These are phyloP conservation scores for Oryza australiensis DNA, from an alignment of 176 grass and related monocot species.

Conservation along the genomic window DNA sequence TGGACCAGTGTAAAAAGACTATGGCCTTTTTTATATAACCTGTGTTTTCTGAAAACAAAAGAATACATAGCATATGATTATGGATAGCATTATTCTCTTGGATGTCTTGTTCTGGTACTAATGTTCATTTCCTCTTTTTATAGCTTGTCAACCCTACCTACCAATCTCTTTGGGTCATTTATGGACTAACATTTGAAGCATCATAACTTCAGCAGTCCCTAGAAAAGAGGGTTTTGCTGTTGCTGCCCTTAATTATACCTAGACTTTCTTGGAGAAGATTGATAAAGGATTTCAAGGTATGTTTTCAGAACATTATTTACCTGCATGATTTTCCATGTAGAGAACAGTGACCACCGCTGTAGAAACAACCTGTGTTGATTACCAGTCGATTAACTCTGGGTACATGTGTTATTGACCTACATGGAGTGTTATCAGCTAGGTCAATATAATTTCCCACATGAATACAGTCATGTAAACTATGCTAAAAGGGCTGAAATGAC, in stretches of 20 bases:
- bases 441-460: no score
- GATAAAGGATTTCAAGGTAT: constrained; percentile 90
- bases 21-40: no score
- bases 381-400: background rate
- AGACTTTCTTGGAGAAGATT: constrained; percentile 71
- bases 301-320: background rate
- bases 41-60: no score
- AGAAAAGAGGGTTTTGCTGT: constrained; percentile 75
- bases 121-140: constrained; percentile 15
- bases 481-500: no score
- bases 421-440: no score
- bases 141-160: constrained; percentile 90
- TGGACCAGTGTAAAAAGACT: no score
- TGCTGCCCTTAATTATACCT: constrained; percentile 57
- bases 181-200: constrained; percentile 63
- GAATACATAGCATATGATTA: no score
- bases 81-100: constrained; percentile 15
- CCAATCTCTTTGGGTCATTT: constrained; percentile 85
- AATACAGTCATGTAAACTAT: no score
- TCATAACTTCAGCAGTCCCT: constrained; percentile 83
- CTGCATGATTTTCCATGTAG: background rate
- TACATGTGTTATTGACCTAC: background rate
- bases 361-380: background rate
- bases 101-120: background rate
- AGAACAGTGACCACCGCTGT: background rate